Base-by-base conservation (phyloP, 2,329 filamentous ascomycete species). In the Talaromyces sp. region DNA sequence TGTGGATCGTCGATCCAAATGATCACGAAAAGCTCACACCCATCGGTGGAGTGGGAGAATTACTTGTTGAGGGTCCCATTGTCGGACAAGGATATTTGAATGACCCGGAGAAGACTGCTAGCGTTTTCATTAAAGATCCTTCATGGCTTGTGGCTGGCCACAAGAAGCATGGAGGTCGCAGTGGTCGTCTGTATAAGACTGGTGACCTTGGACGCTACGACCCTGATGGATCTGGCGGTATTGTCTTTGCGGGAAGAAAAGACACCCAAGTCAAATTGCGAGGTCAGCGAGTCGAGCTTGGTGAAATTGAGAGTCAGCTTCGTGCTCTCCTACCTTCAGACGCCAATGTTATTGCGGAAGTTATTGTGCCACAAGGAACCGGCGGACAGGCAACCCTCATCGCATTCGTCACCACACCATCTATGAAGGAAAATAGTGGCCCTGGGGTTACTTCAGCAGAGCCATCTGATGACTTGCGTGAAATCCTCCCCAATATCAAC, bases 1-100 rank as follows among this genome's bases (percentile, higher is more conserved):
- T 70, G 33, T 77, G 75, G 75, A 68, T 77, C 47, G 71, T 74
- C 1, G 65, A 76, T 47, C 70, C 72, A 0, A 65, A 68, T 24
- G 68, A 75, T 45, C 69, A 73, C 49, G 62, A 73, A 9, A 42
- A 51, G 3, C 63, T 76, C 9, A 63, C 72, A 30, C 72, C 77
- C 0, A 65, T 80, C 3, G 78, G 79, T 9, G 71, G 70, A 6
- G 70, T 77, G 1, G 80, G 80, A 2, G 80, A 81, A 61, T 50
- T 80, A 40, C 65, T 78, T 7, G 65, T 80, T 11, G 76, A 78
- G 58, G 78, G 78, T 0, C 77, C 78, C 0, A 74, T 76, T 35
- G 70, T 81, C 2, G 77, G 72, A 3, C 68, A 71, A 33, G 79
- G 77, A 1, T 82, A 82, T 48, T 51, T 80, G 14, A 70, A 72